Percentiles rank a stretch among this genome's conserved stretches.
Evolutionary conservation across 345 rosid species (phyloP).

Genomic region (Salix dunnii): DNA sequence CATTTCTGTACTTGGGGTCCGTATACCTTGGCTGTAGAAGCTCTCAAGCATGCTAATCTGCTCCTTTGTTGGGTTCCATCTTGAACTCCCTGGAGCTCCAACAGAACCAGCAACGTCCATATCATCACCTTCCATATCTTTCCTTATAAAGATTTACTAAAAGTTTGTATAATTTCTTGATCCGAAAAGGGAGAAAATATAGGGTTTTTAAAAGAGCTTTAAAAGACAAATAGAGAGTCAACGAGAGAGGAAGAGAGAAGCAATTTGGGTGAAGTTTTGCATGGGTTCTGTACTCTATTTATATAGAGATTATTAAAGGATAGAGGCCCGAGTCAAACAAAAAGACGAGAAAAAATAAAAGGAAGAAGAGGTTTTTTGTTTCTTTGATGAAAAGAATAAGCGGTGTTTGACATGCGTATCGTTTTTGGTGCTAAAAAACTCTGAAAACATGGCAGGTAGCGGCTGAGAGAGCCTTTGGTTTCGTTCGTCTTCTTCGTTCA

Average conservation of each 20-base stretch:
- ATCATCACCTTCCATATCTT: constrained; percentile 23
- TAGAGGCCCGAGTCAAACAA: background rate
- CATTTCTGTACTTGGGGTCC: constrained; percentile 89
- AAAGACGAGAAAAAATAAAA: background rate
- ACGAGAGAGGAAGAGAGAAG: background rate
- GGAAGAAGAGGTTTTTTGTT: too few species aligned
- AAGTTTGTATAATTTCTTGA: constrained; percentile 12
- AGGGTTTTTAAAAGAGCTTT: constrained; percentile 9
- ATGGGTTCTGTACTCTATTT: background rate
- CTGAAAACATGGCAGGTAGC: constrained; percentile 92
- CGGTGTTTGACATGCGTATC: constrained; percentile 77
- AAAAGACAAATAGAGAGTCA: background rate
- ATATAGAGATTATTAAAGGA: background rate
- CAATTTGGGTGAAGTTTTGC: background rate
- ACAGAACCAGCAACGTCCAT: constrained; percentile 18
- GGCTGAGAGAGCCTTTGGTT: constrained; percentile 33
- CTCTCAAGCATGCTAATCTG: constrained; percentile 71
- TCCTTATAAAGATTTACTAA: background rate
- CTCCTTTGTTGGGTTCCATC: constrained; percentile 95
- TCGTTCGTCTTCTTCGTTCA: constrained; percentile 10
- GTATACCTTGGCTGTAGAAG: constrained; percentile 65
- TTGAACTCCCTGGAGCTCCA: constrained; percentile 34
- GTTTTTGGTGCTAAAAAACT: constrained; percentile 70
- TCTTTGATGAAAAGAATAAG: background rate
- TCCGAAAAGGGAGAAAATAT: background rate